phyloP scores from a whole-genome alignment of 1,139 yeast species.

The Pichia sp. region DNA sequence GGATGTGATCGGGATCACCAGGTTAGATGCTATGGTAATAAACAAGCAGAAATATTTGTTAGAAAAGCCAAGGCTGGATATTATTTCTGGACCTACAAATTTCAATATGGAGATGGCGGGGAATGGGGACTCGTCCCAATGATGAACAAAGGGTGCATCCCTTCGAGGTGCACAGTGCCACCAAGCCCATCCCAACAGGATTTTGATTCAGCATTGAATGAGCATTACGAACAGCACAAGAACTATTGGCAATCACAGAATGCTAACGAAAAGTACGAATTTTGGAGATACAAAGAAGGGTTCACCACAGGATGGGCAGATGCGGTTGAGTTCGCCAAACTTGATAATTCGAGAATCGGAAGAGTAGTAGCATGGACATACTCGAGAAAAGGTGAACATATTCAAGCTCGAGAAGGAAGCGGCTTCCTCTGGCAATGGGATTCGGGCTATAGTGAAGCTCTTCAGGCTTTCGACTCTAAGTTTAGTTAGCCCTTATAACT shows the following conservation, averaged over 20 bases:
- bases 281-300: conserved; percentile 75
- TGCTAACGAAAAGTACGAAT: conserved; percentile 59
- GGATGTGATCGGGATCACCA: conserved; percentile 39
- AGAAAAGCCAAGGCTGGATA: conserved; percentile 59
- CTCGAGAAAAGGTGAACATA: conserved; percentile 51
- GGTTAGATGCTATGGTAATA: conserved; percentile 39
- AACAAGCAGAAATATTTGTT: conserved; percentile 37
- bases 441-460: conserved; percentile 69
- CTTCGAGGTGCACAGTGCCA: conserved; percentile 24
- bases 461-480: not conserved
- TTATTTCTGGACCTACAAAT: conserved; percentile 89
- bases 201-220: conserved; percentile 35
- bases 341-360: conserved; percentile 68
- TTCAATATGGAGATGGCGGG: conserved; percentile 85
- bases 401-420: conserved; percentile 46
- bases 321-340: conserved; percentile 55
- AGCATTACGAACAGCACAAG: conserved; percentile 41
- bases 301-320: conserved; percentile 71
- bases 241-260: conserved; percentile 65
- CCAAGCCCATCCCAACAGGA: conserved; percentile 34
- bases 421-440: conserved; percentile 78
- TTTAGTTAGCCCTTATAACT: too few relatives aligned
- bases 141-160: conserved; percentile 60
- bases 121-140: conserved; percentile 91
- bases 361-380: conserved; percentile 62